These are phyloP conservation scores for Colletotrichum incanum DNA, from an alignment of 2,329 filamentous ascomycete species.

Conservation along the genomic window DNA sequence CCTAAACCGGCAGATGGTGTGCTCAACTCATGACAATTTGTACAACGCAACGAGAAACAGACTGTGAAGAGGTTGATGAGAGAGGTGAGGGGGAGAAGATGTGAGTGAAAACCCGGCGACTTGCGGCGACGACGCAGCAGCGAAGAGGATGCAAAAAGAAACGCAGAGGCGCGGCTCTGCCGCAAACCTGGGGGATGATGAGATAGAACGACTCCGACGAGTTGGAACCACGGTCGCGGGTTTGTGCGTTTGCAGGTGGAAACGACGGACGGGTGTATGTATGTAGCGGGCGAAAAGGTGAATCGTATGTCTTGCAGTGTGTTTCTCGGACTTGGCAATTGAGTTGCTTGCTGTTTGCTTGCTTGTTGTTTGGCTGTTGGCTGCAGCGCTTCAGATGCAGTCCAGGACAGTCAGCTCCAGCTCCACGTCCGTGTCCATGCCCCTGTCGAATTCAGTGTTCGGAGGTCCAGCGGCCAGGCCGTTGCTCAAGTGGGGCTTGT, in stretches of 20 bases:
- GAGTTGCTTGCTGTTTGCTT: slow-evolving; percentile 2
- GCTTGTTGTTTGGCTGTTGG: not conserved
- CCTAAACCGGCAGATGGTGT: slow-evolving; percentile 22
- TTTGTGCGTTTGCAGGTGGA: slow-evolving; percentile 25
- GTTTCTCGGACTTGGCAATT: slow-evolving; percentile 18
- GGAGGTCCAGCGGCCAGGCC: slow-evolving; percentile 12
- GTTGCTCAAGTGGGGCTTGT: slow-evolving; percentile 9
- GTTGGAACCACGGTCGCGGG: not conserved
- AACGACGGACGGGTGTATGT: not conserved
- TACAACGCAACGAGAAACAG: slow-evolving; percentile 4
- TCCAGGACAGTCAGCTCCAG: not conserved
- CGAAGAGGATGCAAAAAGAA: not conserved
- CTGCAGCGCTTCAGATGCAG: slow-evolving; percentile 1
- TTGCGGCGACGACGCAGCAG: not conserved
- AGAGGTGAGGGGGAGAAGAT: not conserved
- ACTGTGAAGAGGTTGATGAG: slow-evolving; percentile 5
- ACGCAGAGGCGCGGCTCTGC: slow-evolving; percentile 21
- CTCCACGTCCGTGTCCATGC: slow-evolving; percentile 10
- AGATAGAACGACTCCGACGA: slow-evolving; percentile 1
- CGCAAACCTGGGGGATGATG: slow-evolving; percentile 9
- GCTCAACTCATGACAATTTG: slow-evolving; percentile 39
- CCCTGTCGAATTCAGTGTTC: slow-evolving; percentile 8
- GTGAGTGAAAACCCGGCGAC: not conserved
- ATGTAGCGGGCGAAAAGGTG: slow-evolving; percentile 5
- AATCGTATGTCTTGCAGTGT: slow-evolving; percentile 24